Evolutionary conservation across 2,329 filamentous ascomycete genomes (phyloP), one percentile per base, ranked within the genome.

Genomic region (Venturia effusa): DNA sequence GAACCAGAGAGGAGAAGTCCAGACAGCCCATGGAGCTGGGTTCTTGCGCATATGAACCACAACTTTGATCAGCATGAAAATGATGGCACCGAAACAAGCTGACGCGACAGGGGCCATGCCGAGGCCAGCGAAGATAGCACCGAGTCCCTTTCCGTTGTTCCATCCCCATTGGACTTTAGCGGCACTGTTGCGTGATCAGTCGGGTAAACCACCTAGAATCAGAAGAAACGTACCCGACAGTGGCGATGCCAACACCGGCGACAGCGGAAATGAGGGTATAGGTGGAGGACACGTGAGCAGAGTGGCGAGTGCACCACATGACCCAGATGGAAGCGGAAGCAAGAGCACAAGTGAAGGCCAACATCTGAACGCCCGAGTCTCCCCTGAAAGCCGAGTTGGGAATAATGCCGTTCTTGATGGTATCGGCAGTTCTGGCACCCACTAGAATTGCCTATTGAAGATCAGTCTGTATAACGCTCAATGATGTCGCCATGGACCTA

Each of bases 1-100:
- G 64, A 91, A 83, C 81, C 92, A 92, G 78, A 87, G 92, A 11
- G 88, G 89, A 1, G 87, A 86, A 61, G 83, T 87, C 76, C 81
- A 90, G 63, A 92, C 83, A 32, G 88, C 88, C 87, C 87, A 90
- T 7, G 80, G 82, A 2, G 89, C 80, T 6, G 88, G 88, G 74
- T 89, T 85, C 75, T 81, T 85, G 73, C 88, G 87, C 67, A 88
- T 74, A 72, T 89, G 88, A 3, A 92, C 88, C n/a, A 82, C 75
- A 39, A 83, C 59, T 79, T 89, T 90, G 79, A 90, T 87, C 65
- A 90, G 79, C 81, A 83, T 80, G 80, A 90, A 91, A 75, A 90
- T 89, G 71, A 75, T 77, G 48, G 87, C 83, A 66, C 70, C 87
- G 62, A 86, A 86, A 64, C 67, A 62, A 27, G 75, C 84, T 0